A percentile compares a stretch with the other conserved stretches of the same genome.
Evolutionary conservation across 2,329 filamentous ascomycete genomes (phyloP).

Genomic region (Hawksworthiomyces lignivorus): DNA sequence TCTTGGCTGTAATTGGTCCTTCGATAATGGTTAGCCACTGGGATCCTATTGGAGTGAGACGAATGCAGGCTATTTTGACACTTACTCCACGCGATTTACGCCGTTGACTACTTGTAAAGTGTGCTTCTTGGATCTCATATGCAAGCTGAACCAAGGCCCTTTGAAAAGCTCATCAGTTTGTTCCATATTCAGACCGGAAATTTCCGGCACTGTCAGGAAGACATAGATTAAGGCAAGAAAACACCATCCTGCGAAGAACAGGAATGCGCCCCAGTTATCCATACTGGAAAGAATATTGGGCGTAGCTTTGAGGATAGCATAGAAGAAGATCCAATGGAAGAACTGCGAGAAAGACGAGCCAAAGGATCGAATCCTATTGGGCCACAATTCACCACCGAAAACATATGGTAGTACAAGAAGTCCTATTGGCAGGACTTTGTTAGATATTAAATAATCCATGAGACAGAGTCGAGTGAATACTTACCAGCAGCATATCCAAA

Average conservation of each 20-base stretch:
- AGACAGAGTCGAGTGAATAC: not conserved
- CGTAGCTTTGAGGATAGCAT: conserved; percentile 22
- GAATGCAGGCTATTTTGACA: too few relatives aligned
- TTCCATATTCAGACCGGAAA: conserved; percentile 2
- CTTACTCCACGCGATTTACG: too few relatives aligned
- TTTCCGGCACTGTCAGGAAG: conserved; percentile 30
- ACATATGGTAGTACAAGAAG: conserved; percentile 34
- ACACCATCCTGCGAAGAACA: conserved; percentile 24
- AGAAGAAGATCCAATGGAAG: conserved; percentile 35
- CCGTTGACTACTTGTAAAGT: too few relatives aligned
- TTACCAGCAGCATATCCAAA: conserved; percentile 34
- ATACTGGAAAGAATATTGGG: conserved; percentile 24
- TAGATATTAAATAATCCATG: too few relatives aligned
- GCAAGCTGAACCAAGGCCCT: too few relatives aligned
- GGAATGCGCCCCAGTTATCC: conserved; percentile 22
- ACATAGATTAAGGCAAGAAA: conserved; percentile 26
- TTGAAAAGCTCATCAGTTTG: too few relatives aligned
- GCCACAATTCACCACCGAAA: conserved; percentile 36
- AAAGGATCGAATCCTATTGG: conserved; percentile 36
- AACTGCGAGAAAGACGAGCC: conserved; percentile 27
- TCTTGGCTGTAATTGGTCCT: too few relatives aligned
- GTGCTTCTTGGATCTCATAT: too few relatives aligned
- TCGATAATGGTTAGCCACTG: too few relatives aligned
- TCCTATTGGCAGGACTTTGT: not conserved
- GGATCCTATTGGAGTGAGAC: too few relatives aligned